Conservation (phyloP, 306 rosid genomes). For the Ammopiptanthus mongolicus region DNA sequence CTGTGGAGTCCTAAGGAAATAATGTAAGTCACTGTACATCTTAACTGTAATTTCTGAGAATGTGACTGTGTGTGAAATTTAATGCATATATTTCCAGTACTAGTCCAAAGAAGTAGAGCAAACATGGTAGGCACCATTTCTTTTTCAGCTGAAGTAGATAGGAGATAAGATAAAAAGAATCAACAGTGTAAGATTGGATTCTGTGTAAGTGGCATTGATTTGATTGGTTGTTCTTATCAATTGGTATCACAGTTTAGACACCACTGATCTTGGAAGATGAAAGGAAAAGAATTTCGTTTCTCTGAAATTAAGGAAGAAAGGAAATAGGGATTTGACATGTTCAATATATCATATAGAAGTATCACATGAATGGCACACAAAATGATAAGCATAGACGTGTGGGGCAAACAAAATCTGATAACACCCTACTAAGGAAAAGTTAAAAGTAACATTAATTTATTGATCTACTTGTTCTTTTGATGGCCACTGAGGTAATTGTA, state of each 20-base stretch:
- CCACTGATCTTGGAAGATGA: neutral
- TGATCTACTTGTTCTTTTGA: neutral
- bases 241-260: neutral
- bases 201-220: constrained; percentile 1
- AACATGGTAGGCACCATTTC: neutral
- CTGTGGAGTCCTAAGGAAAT: constrained; percentile 88
- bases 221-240: constrained; percentile 17
- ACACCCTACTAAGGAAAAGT: constrained; percentile 1
- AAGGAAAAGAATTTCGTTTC: constrained; percentile 15
- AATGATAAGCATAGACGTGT: constrained; percentile 18
- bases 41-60: neutral
- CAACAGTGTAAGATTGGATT: neutral
- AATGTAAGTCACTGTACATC: constrained; percentile 49
- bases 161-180: constrained; percentile 17
- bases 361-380: constrained; percentile 28
- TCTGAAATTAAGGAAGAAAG: constrained; percentile 15
- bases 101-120: neutral
- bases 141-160: constrained; percentile 11
- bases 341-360: neutral
- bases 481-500: neutral
- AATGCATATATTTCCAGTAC: neutral
- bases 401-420: constrained; percentile 29
- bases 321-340: constrained; percentile 16
- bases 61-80: neutral
- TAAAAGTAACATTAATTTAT: constrained; percentile 24